These are phyloP conservation scores for Glycine tomentella DNA, from an alignment of 306 rosid species.

Conservation along the genomic window DNA sequence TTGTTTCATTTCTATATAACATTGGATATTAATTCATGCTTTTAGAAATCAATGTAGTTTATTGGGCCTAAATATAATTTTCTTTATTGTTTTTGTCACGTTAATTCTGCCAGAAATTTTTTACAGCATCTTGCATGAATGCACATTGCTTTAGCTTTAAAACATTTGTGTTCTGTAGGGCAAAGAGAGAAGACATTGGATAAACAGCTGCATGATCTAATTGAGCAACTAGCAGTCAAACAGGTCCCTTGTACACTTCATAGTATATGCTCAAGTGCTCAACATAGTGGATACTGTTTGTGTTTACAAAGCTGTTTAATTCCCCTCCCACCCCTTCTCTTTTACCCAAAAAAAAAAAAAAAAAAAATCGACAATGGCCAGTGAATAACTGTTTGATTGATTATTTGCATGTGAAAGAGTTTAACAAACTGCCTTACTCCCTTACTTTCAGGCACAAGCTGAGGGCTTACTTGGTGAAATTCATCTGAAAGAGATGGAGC, in stretches of 20 bases:
- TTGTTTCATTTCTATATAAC: background rate
- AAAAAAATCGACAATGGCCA: slow-evolving; percentile 13
- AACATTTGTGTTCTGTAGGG: slow-evolving; percentile 58
- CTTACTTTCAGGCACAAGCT: slow-evolving; percentile 78
- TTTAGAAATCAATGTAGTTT: slow-evolving; percentile 5
- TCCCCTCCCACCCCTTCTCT: too few relatives aligned
- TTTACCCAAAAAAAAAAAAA: background rate
- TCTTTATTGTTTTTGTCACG: background rate
- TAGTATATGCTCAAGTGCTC: slow-evolving; percentile 13
- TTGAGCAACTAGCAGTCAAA: slow-evolving; percentile 85
- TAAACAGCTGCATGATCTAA: slow-evolving; percentile 85
- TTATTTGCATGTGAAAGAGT: slow-evolving; percentile 28
- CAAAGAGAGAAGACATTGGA: slow-evolving; percentile 92
- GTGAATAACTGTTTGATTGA: slow-evolving; percentile 39
- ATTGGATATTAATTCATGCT: slow-evolving; percentile 17
- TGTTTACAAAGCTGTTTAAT: slow-evolving; percentile 1
- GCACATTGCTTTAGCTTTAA: slow-evolving; percentile 1
- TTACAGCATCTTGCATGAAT: slow-evolving; percentile 25
- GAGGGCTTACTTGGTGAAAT: slow-evolving; percentile 81
- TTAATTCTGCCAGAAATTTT: background rate
- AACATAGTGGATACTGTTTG: background rate
- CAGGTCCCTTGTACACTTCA: slow-evolving; percentile 58
- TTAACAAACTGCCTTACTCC: slow-evolving; percentile 26
- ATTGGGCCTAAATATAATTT: too few relatives aligned
- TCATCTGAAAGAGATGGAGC: slow-evolving; percentile 82